A percentile compares a stretch with the other conserved stretches of the same genome.
These are phyloP conservation scores for Tricholoma furcatifolium DNA, from an alignment of 768 basidiomycete genomes.

Conservation along the genomic window DNA sequence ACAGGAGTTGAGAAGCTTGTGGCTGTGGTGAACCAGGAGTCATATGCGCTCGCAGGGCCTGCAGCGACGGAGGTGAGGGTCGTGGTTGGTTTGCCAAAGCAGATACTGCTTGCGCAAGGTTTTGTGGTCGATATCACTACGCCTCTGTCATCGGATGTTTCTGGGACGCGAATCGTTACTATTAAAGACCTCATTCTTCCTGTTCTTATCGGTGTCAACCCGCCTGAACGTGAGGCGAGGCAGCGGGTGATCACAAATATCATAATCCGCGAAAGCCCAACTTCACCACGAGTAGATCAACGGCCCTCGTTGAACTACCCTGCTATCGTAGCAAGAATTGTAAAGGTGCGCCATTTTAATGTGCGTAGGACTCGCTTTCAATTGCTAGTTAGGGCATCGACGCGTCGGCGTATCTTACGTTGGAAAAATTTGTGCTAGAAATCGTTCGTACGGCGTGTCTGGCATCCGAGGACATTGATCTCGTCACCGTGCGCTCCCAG, in stretches of 20 bases:
- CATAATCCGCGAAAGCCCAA: slow-evolving; percentile 33
- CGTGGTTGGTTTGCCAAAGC: slow-evolving; percentile 42
- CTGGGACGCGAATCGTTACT: slow-evolving; percentile 26
- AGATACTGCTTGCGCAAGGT: slow-evolving; percentile 48
- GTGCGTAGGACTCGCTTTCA: background rate
- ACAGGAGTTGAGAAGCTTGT: slow-evolving; percentile 33
- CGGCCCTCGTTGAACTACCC: slow-evolving; percentile 37
- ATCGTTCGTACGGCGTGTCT: slow-evolving; percentile 40
- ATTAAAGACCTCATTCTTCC: slow-evolving; percentile 48
- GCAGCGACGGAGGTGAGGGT: slow-evolving; percentile 38
- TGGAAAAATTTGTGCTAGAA: slow-evolving; percentile 56
- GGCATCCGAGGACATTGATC: slow-evolving; percentile 28
- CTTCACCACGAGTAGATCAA: background rate
- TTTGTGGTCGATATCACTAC: slow-evolving; percentile 40
- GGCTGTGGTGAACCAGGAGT: slow-evolving; percentile 32
- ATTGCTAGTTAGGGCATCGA: slow-evolving; percentile 41
- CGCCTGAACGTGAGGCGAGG: slow-evolving; percentile 62
- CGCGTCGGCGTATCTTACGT: slow-evolving; percentile 51
- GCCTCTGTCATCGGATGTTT: background rate
- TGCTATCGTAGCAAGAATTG: slow-evolving; percentile 31
- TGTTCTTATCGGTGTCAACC: slow-evolving; percentile 69
- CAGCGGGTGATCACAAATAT: slow-evolving; percentile 63
- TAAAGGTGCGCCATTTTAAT: slow-evolving; percentile 24
- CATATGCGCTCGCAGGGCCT: slow-evolving; percentile 37
- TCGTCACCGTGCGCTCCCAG: slow-evolving; percentile 52